Base-by-base conservation (phyloP, 2,329 filamentous ascomycete species). In the Sporothrix inflata region DNA sequence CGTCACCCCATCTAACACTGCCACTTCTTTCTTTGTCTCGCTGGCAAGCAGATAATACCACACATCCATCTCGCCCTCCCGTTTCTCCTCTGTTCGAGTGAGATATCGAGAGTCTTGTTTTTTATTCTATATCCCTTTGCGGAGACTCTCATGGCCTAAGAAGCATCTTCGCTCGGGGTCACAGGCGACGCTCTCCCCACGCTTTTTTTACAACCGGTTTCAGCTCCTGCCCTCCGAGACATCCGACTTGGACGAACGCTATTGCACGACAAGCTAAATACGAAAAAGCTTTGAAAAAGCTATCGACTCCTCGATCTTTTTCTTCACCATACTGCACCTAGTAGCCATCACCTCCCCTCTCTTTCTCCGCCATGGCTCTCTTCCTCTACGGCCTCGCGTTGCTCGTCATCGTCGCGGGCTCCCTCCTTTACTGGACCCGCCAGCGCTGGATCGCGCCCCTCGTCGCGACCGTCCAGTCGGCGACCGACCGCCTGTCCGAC, bases 351-450 rank as follows among this genome's bases (percentile, higher is more conserved):
- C n/a, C 19, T 9, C 63, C 16, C 6, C n/a, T 27, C 19, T 19
- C 24, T 42, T 34, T 9, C 16, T 77, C 80, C 19, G 82, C 77
- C 76, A 97, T 97, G 93, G 86, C 84, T 75, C 96, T 94, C 84
- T 80, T 97, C 75, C 88, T 97, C 83, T 97, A 94, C 84, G 90
- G 88, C 77, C 81, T 94, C 75, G 89, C 89, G 78, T 87, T 97
- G 80, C 81, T 91, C 77, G 86, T 92, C 79, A 85, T 97, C 78
- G 79, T 94, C 77, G 78, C 87, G 75, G 91, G 90, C 73, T 96
- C 93, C 71, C 88, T 85, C 73, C 90, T 96, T 78, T 97, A 94
- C 86, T 84, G 96, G 76, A 95, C 92, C 72, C 93, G 95, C 76
- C 81, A 86, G 72, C 86, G 86, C 83, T 98, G 96, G 96, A 83